Conservation (phyloP, 1,139 yeast genomes). For the Taphrina communis region DNA sequence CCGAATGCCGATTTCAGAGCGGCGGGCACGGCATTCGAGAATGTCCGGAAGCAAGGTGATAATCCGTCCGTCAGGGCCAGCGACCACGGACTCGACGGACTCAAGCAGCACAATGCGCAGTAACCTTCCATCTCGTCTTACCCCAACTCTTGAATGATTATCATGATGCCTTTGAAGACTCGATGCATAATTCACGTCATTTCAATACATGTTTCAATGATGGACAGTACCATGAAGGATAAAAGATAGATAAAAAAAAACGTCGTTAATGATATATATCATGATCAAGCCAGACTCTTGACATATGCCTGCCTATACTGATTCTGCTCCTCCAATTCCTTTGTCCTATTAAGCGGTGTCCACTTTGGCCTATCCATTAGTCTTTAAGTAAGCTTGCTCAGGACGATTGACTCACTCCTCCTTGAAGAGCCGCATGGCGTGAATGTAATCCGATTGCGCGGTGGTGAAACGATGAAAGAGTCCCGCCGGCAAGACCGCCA, state of each 20-base stretch:
- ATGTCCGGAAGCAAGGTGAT: constrained; percentile 17
- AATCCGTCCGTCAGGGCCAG: constrained; percentile 1
- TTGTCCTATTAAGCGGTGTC: constrained; percentile 80
- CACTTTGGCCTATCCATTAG: constrained; percentile 67
- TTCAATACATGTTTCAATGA: too few species aligned
- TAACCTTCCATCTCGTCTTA: not conserved
- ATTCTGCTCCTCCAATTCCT: constrained; percentile 52
- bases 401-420: constrained; percentile 68
- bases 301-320: constrained; percentile 56
- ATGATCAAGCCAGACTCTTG: constrained; percentile 47
- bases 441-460: constrained; percentile 65
- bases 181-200: too few species aligned
- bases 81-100: constrained; percentile 19
- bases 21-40: constrained; percentile 20
- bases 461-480: constrained; percentile 57
- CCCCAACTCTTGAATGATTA: not conserved
- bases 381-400: too few species aligned
- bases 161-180: not conserved
- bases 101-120: constrained; percentile 22
- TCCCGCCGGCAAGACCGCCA: constrained; percentile 53
- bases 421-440: constrained; percentile 82
- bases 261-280: not conserved
- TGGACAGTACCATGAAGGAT: too few species aligned
- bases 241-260: too few species aligned
- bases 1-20: constrained; percentile 23